Conservation (phyloP, 2,329 filamentous ascomycete species). For the Colletotrichum karsti region DNA sequence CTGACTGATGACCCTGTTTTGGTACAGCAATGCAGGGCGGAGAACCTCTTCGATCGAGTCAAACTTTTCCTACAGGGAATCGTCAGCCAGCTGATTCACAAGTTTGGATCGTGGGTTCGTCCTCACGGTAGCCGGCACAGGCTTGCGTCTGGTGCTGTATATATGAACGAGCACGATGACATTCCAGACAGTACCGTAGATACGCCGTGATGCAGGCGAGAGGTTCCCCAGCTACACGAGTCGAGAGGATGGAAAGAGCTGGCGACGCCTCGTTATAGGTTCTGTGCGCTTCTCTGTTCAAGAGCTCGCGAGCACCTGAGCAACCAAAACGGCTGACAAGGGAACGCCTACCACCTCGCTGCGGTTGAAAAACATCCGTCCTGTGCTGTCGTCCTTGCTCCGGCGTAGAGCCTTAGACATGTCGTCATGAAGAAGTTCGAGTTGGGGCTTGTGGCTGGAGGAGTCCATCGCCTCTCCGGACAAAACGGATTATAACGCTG, state of each 20-base stretch:
- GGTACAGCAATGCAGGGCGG: neutral
- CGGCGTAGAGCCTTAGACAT: neutral
- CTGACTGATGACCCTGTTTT: neutral
- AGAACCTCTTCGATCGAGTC: neutral
- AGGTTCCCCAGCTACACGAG: neutral
- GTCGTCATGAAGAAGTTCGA: neutral
- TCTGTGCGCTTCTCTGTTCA: too few species aligned
- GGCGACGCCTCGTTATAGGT: neutral
- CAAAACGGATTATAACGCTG: neutral
- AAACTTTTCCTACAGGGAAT: neutral
- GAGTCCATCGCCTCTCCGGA: neutral
- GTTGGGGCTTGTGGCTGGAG: neutral
- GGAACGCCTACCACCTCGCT: neutral
- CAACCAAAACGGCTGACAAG: accelerated
- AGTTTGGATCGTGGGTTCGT: neutral
- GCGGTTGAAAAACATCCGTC: neutral
- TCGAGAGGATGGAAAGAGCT: neutral
- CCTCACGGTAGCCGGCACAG: neutral
- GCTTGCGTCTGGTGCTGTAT: neutral
- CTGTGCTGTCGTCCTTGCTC: neutral
- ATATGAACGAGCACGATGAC: neutral
- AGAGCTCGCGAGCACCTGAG: neutral
- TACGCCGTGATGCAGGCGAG: neutral
- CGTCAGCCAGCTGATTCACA: neutral
- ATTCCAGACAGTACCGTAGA: neutral